phyloP scores from a whole-genome alignment of 148 eudicot species.

The Amaranthus cruentus region DNA sequence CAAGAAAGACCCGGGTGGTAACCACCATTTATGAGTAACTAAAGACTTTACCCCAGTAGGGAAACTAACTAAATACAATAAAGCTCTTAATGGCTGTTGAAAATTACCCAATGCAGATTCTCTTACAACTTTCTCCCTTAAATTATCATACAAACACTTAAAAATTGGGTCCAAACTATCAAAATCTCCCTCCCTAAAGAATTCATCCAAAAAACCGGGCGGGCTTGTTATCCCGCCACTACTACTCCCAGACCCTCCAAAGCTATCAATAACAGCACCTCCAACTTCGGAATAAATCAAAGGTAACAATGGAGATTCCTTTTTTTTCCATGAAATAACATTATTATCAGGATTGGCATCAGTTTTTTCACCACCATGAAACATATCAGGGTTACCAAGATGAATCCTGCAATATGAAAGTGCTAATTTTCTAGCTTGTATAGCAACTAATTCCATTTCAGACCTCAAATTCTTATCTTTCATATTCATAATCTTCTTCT shows the following conservation, averaged over 20 bases:
- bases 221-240: conserved; percentile 48
- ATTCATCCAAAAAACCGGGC: conserved; percentile 84
- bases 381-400: conserved; percentile 81
- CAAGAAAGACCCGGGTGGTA: conserved; percentile 65
- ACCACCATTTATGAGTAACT: conserved; percentile 91
- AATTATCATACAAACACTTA: conserved; percentile 79
- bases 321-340: conserved; percentile 18
- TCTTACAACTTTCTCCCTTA: conserved; percentile 77
- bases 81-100: conserved; percentile 87
- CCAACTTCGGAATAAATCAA: conserved; percentile 60
- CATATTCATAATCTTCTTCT: conserved; percentile 65
- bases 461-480: conserved; percentile 63
- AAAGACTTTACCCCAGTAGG: conserved; percentile 66
- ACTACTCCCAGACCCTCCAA: conserved; percentile 50
- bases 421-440: conserved; percentile 62
- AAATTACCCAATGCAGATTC: conserved; percentile 90
- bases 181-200: conserved; percentile 68
- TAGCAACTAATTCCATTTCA: conserved; percentile 57
- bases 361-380: conserved; percentile 30
- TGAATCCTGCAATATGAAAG: conserved; percentile 85
- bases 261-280: conserved; percentile 44
- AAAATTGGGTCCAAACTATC: conserved; percentile 81
- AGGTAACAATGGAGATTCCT: conserved; percentile 59
- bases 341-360: not conserved
- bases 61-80: conserved; percentile 58